A percentile compares a stretch with the other conserved stretches of the same genome.
Evolutionary conservation across 2,329 filamentous ascomycete genomes (phyloP).

Genomic region (Ophiognomonia clavigignenti-juglandacearum): DNA sequence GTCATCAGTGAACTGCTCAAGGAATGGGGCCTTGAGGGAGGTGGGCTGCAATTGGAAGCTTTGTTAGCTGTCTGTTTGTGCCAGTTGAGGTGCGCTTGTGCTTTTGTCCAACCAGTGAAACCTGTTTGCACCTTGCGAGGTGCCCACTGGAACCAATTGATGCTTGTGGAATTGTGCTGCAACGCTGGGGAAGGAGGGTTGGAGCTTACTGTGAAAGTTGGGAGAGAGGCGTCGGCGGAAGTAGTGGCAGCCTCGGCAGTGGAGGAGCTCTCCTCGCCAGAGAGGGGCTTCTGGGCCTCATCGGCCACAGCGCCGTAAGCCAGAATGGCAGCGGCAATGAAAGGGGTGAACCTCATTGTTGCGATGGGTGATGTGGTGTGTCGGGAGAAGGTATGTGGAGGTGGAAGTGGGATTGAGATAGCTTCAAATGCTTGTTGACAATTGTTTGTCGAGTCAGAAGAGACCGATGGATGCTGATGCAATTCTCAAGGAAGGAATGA

Average conservation of each 20-base stretch:
- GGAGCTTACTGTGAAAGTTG: conserved; percentile 79
- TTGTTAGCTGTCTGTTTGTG: conserved; percentile 2
- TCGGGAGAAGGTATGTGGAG: conserved; percentile 6
- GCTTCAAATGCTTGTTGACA: conserved; percentile 1
- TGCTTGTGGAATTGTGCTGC: not conserved
- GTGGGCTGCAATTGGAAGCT: conserved; percentile 61
- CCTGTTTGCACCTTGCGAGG: not conserved
- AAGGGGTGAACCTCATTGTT: conserved; percentile 81
- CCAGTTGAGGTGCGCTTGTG: not conserved
- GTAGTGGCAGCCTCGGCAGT: conserved; percentile 45
- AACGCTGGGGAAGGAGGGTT: not conserved
- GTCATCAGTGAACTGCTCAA: conserved; percentile 97
- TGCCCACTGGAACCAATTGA: not conserved
- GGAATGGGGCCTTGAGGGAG: conserved; percentile 83
- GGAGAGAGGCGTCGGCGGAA: conserved; percentile 58
- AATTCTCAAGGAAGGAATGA: conserved; percentile 26
- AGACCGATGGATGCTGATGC: conserved; percentile 20
- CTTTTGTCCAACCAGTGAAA: not conserved
- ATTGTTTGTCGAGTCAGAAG: conserved; percentile 15
- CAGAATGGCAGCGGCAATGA: conserved; percentile 69
- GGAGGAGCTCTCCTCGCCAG: conserved; percentile 40
- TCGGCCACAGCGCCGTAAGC: conserved; percentile 67
- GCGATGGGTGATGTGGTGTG: not conserved
- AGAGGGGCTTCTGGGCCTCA: conserved; percentile 55
- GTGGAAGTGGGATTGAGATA: conserved; percentile 10